Base-by-base conservation (phyloP, 2,329 filamentous ascomycete genomes). In the Aspergillus quadricinctus region DNA sequence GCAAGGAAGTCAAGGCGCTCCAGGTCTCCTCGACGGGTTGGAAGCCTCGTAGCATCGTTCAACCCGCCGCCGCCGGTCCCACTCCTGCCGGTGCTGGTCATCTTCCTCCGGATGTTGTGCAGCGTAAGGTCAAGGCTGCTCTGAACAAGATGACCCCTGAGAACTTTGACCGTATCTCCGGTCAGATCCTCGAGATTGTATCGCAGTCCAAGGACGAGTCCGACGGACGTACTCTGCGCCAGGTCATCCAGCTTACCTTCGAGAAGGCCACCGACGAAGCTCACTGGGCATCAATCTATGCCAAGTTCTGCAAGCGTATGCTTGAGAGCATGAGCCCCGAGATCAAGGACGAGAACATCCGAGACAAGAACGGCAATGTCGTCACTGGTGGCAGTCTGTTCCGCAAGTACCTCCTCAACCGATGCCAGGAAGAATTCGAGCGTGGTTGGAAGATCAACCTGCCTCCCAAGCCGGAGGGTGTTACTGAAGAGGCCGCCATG, bases 131-230 rank as follows among this genome's bases (percentile, higher is more conserved):
- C 73, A 99, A 99, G 87, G 89, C 92, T 62, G 90, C 90, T 59
- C 81, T 99, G 68, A 99, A 99, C 86, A 99, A 99, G 88, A 97
- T 99, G 94, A 97, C 94, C 0, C 94, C 94, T 0, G 94, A 99
- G 78, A 99, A 97, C 72, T 99, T 99, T 68, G 92, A 96, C 72
- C 92, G 88, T 78, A 96, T 99, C 65, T 86, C 94, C 6, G 89
- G 92, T 60, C 92, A 97, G 74, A 96, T 99, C 60, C 83, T 99
- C 29, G 82, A 86, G 53, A 99, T 99, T 72, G 92, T 93, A 28
- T 89, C 86, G 23, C 94, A 99, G 74, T 97, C 93, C 53, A 96
- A 96, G 83, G 89, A 96, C 66, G 94, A 99, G 78, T 84, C 85
- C 23, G 94, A 99, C 68, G 94, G 94, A 48, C 90, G 93, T 57